Conservation (phyloP, 768 basidiomycete species). For the Tylopilus sp. region DNA sequence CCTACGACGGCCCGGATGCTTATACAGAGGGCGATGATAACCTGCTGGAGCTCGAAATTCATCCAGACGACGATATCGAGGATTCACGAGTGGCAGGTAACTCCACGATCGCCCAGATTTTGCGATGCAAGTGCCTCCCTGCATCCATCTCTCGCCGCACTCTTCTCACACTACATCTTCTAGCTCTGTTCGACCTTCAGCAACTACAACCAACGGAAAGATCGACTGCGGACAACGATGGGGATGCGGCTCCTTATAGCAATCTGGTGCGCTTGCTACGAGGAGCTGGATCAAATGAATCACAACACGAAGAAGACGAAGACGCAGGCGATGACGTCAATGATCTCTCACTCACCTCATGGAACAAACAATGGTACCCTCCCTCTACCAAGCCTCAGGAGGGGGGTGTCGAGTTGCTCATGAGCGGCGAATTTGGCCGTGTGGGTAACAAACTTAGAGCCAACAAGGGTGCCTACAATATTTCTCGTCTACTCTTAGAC, state of each 20-base stretch:
- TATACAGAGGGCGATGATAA: slow-evolving; percentile 29
- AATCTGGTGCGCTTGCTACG: slow-evolving; percentile 25
- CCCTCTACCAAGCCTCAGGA: slow-evolving; percentile 55
- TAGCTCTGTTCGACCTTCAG: slow-evolving; percentile 31
- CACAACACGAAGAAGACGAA: slow-evolving; percentile 40
- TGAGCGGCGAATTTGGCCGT: slow-evolving; percentile 78
- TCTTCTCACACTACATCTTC: slow-evolving; percentile 3
- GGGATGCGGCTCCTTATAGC: slow-evolving; percentile 19
- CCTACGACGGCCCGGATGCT: slow-evolving; percentile 33
- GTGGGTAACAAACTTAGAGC: slow-evolving; percentile 48
- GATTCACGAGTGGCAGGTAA: not conserved
- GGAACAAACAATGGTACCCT: slow-evolving; percentile 34
- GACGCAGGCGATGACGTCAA: slow-evolving; percentile 39
- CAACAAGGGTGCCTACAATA: slow-evolving; percentile 40
- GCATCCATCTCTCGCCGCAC: not conserved
- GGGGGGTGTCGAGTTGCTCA: slow-evolving; percentile 61
- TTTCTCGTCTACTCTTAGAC: slow-evolving; percentile 48
- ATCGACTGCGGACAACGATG: not conserved
- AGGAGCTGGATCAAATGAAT: slow-evolving; percentile 12
- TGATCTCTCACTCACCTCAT: slow-evolving; percentile 22
- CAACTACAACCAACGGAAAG: slow-evolving; percentile 18
- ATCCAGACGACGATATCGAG: slow-evolving; percentile 19
- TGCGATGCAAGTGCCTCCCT: slow-evolving; percentile 25
- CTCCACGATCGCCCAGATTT: slow-evolving; percentile 22
- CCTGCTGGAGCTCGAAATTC: slow-evolving; percentile 33